Conservation (phyloP, 1,284 basidiomycete species). For the Erythrobasidium hasegawianum region DNA sequence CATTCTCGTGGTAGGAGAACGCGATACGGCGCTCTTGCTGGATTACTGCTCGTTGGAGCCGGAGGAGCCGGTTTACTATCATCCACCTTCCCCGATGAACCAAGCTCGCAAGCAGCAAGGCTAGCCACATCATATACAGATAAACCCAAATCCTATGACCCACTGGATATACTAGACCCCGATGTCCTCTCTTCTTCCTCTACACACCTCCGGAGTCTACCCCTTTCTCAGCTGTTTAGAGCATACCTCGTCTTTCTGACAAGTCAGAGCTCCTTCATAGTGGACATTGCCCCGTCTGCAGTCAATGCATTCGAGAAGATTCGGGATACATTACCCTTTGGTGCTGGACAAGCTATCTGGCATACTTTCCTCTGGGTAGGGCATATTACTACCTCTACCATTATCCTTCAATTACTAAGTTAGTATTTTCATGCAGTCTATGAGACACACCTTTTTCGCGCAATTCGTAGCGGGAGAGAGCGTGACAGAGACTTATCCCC, state of each 20-base stretch:
- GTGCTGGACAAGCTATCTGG: constrained; percentile 39
- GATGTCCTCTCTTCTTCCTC: constrained; percentile 34
- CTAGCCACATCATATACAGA: background rate
- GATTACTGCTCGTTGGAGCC: no score
- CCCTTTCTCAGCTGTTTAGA: constrained; percentile 38
- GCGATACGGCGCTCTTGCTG: no score
- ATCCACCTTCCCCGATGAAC: no score
- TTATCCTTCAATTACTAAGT: no score
- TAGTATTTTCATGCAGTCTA: constrained; percentile 39
- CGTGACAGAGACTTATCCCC: constrained; percentile 37
- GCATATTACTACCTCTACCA: no score
- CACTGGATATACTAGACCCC: constrained; percentile 38
- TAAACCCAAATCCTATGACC: constrained; percentile 29
- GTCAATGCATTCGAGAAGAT: constrained; percentile 39
- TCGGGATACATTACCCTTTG: constrained; percentile 41
- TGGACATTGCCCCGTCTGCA: constrained; percentile 40
- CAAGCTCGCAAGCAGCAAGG: no score
- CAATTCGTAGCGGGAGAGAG: constrained; percentile 43
- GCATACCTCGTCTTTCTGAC: constrained; percentile 43
- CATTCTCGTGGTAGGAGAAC: no score
- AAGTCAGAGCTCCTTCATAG: constrained; percentile 38
- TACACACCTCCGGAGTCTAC: constrained; percentile 35
- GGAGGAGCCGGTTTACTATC: no score
- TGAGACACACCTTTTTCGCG: constrained; percentile 43
- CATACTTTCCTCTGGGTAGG: constrained; percentile 39